phyloP scores from a whole-genome alignment of 495 filamentous ascomycete species.

The Chaetomidium leptoderma region DNA sequence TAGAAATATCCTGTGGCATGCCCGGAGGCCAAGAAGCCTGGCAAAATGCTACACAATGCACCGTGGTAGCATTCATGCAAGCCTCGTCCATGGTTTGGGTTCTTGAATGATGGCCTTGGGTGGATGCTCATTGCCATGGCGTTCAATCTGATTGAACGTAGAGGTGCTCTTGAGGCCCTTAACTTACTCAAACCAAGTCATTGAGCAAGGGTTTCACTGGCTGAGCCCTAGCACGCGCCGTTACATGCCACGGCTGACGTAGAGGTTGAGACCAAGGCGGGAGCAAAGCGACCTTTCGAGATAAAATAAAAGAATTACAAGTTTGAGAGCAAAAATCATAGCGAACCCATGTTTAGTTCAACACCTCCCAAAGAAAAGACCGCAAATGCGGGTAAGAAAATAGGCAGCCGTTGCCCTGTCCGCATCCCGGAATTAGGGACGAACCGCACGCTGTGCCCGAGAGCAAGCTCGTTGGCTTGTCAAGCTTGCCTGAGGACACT shows the following conservation, averaged over 20 bases:
- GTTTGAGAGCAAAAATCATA: conserved; percentile 25
- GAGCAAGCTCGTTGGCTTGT: conserved; percentile 2
- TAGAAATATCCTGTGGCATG: background rate
- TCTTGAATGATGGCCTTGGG: no score
- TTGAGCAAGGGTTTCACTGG: no score
- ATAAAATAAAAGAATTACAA: conserved; percentile 28
- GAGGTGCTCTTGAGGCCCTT: no score
- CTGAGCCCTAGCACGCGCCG: no score
- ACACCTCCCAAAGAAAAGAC: conserved; percentile 24
- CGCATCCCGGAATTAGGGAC: background rate
- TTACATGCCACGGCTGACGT: background rate
- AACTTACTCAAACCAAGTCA: no score
- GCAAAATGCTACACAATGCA: background rate
- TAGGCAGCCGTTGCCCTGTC: conserved; percentile 5
- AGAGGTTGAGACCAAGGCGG: no score
- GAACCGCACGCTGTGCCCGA: background rate
- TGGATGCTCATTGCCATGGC: no score
- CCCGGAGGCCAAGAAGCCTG: background rate
- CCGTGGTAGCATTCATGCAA: background rate
- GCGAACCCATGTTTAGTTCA: conserved; percentile 28
- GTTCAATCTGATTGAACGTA: no score
- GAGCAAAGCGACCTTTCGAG: background rate
- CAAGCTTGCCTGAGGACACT: background rate
- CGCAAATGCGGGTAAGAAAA: conserved; percentile 22
- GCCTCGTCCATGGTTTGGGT: background rate